phyloP scores from a whole-genome alignment of 208 protist species.

The Crithidia thermophila region DNA sequence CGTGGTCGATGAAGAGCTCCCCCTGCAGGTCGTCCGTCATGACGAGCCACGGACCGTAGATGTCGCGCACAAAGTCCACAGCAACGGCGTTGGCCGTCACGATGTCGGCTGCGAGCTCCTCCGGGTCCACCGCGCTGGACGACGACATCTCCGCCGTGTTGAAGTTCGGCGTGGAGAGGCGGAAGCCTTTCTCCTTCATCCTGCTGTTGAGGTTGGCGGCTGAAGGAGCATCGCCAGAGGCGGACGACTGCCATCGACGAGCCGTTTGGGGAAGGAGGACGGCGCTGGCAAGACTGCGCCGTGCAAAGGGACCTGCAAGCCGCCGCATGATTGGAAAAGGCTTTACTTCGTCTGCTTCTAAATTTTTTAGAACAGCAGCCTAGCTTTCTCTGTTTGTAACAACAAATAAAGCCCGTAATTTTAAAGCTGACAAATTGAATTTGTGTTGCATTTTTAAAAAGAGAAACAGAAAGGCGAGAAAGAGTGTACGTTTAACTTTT shows the following conservation, averaged over 20 bases:
- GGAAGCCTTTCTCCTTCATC: constrained; percentile 60
- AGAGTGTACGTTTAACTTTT: too few species aligned
- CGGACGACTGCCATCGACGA: background rate
- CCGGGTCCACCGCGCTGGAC: constrained; percentile 15
- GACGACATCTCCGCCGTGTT: constrained; percentile 39
- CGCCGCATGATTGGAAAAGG: background rate
- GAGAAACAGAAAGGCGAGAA: too few species aligned
- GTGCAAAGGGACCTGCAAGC: too few species aligned
- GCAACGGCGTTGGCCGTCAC: constrained; percentile 53
- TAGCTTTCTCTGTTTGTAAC: too few species aligned
- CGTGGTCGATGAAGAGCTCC: constrained; percentile 89
- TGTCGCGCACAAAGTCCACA: constrained; percentile 63
- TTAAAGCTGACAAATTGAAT: too few species aligned
- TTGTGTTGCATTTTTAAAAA: too few species aligned
- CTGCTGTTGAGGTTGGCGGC: constrained; percentile 3
- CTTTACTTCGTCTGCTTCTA: background rate
- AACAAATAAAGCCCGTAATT: too few species aligned
- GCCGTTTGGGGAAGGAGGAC: too few species aligned
- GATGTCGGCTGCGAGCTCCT: constrained; percentile 51
- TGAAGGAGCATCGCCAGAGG: background rate
- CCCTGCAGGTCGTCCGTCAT: constrained; percentile 88
- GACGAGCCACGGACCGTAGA: constrained; percentile 88
- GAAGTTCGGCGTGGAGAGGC: constrained; percentile 77
- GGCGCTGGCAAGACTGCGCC: too few species aligned
- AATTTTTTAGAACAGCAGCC: too few species aligned